Evolutionary conservation across 345 rosid genomes (phyloP).

Genomic region (Melastoma malabathricum): DNA sequence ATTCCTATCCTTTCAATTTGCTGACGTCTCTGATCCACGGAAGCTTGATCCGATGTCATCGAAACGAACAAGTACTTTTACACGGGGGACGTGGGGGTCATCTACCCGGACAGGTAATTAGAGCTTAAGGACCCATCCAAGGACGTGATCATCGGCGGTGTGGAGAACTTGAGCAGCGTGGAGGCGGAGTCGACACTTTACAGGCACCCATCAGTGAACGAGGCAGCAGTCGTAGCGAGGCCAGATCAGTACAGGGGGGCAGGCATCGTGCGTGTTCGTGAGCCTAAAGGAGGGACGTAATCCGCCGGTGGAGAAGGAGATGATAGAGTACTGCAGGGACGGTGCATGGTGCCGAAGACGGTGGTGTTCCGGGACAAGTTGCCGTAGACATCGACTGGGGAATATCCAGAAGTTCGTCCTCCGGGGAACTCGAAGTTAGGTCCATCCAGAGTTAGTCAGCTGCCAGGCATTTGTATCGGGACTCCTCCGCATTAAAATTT

Average conservation of each 20-base stretch:
- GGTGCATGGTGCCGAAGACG: conserved; percentile 14
- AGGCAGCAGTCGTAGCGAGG: conserved; percentile 77
- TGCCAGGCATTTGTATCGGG: no score
- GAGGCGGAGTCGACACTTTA: conserved; percentile 68
- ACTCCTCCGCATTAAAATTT: no score
- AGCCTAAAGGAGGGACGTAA: conserved; percentile 25
- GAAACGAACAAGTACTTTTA: conserved; percentile 51
- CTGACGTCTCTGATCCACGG: no score
- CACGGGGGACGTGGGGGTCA: conserved; percentile 64
- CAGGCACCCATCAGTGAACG: conserved; percentile 42
- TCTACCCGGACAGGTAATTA: conserved; percentile 49
- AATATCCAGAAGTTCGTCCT: conserved; percentile 14
- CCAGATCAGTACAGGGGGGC: conserved; percentile 79
- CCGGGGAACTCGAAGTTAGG: conserved; percentile 8
- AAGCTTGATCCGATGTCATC: neutral
- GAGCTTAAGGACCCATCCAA: conserved; percentile 66
- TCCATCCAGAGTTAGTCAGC: conserved; percentile 6
- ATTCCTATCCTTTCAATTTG: no score
- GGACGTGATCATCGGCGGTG: conserved; percentile 73
- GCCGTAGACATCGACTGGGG: conserved; percentile 16
- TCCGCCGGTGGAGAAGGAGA: conserved; percentile 21
- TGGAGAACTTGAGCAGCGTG: conserved; percentile 68
- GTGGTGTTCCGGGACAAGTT: conserved; percentile 15
- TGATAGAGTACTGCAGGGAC: conserved; percentile 11
- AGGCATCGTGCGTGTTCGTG: conserved; percentile 72